Base-by-base conservation (phyloP, 139 green algal genomes). In the Picochlorum sp. region DNA sequence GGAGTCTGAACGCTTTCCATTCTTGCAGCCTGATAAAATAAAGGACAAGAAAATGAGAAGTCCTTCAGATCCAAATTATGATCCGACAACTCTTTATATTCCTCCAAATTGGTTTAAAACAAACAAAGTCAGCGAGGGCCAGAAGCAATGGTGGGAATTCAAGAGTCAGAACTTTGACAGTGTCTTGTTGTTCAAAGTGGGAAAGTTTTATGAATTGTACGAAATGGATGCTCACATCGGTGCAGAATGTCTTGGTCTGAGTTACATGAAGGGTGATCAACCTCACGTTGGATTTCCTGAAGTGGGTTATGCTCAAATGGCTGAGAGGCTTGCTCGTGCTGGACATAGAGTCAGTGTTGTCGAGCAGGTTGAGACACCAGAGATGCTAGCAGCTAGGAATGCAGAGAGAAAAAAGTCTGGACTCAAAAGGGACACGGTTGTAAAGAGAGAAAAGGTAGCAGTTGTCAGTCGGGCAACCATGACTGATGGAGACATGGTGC, bases 181-280 rank as follows among this genome's bases (percentile, higher is more conserved):
- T 4, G 74, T 95, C 34, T 68, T 96, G 71, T 77, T 95, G 3
- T 96, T 96, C 84, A 96, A 96, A 72, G 85, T 95, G 78, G 85
- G 87, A 56, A 96, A 95, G 73, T 96, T 96, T 69, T 96, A 96
- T 66, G 89, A 98, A 80, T 86, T 99, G 82, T 99, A 95, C 78
- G 92, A 99, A 78, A 99, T 99, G 94, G 94, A 99, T 67, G 85
- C 93, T 4, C 86, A 92, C 70, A 69, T 95, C 6, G 94, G 88
- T 8, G 88, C 82, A 47, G 86, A 95, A 34, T 75, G 92, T 34
- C 78, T 98, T 34, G 89, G 87, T 15, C 79, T 99, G 50, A 62
- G 71, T 9, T 95, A 95, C 84, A 99, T 99, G 94, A 95, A 90
- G 78, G 92, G 92, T 5, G 93, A 98, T 0, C 89, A 98, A 76